These are phyloP conservation scores for Tulasnella calospora DNA, from an alignment of 768 basidiomycete species.

Conservation along the genomic window DNA sequence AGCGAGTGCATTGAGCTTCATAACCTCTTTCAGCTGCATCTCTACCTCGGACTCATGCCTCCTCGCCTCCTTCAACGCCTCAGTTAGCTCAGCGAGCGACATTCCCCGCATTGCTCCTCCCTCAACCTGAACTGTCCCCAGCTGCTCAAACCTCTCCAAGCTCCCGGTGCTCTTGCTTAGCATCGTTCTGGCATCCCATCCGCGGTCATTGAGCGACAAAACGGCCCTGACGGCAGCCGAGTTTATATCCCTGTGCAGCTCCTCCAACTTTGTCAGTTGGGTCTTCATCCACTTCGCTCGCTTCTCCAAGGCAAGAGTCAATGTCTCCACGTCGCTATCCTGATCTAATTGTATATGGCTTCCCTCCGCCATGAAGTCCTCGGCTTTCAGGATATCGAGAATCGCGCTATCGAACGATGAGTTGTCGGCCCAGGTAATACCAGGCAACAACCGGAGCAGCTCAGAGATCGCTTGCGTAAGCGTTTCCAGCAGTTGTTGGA, in stretches of 20 bases:
- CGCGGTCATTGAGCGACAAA: constrained; percentile 75
- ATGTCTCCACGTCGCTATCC: constrained; percentile 79
- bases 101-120: constrained; percentile 47
- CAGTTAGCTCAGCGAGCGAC: constrained; percentile 68
- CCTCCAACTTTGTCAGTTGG: constrained; percentile 81
- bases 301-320: constrained; percentile 77
- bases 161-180: constrained; percentile 14
- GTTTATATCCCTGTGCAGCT: constrained; percentile 85
- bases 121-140: constrained; percentile 50
- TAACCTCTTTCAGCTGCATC: constrained; percentile 65
- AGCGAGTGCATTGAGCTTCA: constrained; percentile 43
- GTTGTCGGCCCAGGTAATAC: constrained; percentile 85
- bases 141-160: constrained; percentile 35
- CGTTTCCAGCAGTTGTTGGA: constrained; percentile 83
- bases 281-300: constrained; percentile 94
- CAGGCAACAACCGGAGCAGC: constrained; percentile 73
- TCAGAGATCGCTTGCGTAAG: constrained; percentile 88
- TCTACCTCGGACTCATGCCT: constrained; percentile 68
- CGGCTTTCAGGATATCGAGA: constrained; percentile 82
- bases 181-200: constrained; percentile 63
- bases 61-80: constrained; percentile 63
- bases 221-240: constrained; percentile 79
- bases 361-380: constrained; percentile 76
- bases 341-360: constrained; percentile 53
- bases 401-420: constrained; percentile 83